A percentile compares a stretch with the other conserved stretches of the same genome.
These are phyloP conservation scores for Rheum nobile DNA, from an alignment of 148 eudicot genomes.

Conservation along the genomic window DNA sequence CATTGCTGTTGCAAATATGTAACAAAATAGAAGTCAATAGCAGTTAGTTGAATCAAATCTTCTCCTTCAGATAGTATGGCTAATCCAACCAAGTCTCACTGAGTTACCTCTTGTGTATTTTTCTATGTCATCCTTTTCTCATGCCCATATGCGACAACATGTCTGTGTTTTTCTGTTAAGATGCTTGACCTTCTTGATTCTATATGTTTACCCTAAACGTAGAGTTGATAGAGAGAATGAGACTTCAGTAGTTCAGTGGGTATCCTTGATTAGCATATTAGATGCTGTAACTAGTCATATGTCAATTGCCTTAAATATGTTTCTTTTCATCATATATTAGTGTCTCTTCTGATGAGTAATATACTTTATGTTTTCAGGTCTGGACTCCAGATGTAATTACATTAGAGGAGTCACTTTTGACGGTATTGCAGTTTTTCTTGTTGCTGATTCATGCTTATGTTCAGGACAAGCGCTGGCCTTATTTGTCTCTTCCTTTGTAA, in stretches of 20 bases:
- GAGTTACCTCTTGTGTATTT: background rate
- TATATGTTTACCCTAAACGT: background rate
- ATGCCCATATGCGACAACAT: background rate
- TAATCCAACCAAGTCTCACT: background rate
- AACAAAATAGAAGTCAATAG: background rate
- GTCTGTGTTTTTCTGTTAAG: background rate
- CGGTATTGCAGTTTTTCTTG: constrained; percentile 73
- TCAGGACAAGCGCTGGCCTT: constrained; percentile 91
- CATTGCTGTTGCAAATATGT: background rate
- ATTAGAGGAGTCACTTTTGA: constrained; percentile 63
- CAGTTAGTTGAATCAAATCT: background rate
- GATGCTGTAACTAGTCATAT: background rate
- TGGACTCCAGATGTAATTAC: constrained; percentile 86
- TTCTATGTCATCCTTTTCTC: background rate
- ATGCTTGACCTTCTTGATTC: background rate
- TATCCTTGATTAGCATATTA: background rate
- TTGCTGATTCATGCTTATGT: constrained; percentile 81
- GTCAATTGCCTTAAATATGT: background rate
- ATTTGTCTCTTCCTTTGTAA: constrained; percentile 76
- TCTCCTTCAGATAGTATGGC: background rate
- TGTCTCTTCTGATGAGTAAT: background rate
- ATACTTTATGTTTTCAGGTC: constrained; percentile 36
- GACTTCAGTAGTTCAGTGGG: background rate
- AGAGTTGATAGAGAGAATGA: background rate
- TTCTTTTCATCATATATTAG: background rate